Percentiles rank a stretch among this genome's conserved stretches.
These are phyloP conservation scores for Didymella exigua DNA, from an alignment of 2,329 filamentous ascomycete genomes.

Conservation along the genomic window DNA sequence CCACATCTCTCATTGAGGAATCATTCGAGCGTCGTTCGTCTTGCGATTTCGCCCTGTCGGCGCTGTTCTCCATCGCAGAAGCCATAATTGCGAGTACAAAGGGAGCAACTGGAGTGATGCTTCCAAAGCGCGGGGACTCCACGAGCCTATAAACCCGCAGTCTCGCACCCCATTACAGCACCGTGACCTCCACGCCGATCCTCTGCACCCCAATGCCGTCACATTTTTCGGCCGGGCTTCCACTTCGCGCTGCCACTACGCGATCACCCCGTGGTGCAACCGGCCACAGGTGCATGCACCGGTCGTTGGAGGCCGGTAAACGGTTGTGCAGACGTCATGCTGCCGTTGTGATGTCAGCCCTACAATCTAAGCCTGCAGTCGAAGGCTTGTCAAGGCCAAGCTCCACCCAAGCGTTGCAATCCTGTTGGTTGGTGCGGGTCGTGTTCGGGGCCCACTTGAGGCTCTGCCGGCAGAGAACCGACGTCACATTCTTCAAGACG, in stretches of 20 bases:
- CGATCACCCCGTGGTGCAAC: not conserved
- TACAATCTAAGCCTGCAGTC: slow-evolving; percentile 2
- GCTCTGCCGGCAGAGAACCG: slow-evolving; percentile 6
- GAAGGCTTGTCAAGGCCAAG: slow-evolving; percentile 13
- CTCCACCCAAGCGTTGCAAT: slow-evolving; percentile 3
- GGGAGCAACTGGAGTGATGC: not conserved
- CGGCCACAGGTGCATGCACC: not conserved
- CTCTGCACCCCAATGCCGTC: slow-evolving; percentile 15
- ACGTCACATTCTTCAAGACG: slow-evolving; percentile 13
- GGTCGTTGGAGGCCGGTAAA: not conserved
- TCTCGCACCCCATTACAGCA: slow-evolving; percentile 5
- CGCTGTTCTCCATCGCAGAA: not conserved
- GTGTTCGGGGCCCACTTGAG: slow-evolving; percentile 6
- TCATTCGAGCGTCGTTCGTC: slow-evolving; percentile 23
- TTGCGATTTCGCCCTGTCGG: not conserved
- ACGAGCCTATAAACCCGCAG: slow-evolving; percentile 13
- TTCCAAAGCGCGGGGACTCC: slow-evolving; percentile 7
- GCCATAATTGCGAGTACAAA: not conserved
- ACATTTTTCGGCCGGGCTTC: slow-evolving; percentile 3
- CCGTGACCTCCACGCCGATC: slow-evolving; percentile 4
- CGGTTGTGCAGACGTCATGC: slow-evolving; percentile 5
- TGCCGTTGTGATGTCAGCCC: slow-evolving; percentile 1
- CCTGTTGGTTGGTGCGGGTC: slow-evolving; percentile 16
- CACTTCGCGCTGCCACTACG: not conserved
- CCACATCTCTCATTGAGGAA: slow-evolving; percentile 33